Evolutionary conservation across 805 yeast genomes (phyloP), one percentile per base, ranked within the genome.

Genomic region (Groenewaldozyma tartarivorans): DNA sequence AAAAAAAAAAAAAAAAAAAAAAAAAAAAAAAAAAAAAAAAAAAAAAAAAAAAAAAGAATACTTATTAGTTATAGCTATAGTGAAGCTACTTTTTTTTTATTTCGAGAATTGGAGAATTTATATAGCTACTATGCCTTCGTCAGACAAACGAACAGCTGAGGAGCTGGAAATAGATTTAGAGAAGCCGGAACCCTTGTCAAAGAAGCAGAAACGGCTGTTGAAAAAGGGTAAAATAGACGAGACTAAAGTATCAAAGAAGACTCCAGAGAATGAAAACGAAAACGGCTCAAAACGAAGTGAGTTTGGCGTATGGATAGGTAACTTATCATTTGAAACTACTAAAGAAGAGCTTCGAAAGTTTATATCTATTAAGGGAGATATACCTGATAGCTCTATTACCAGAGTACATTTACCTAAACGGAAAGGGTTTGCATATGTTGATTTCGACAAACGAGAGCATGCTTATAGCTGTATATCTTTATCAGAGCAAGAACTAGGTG

Each of bases 231-330:
- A 60, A 40, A 48, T 58, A 22, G 57, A 51, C 4, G 66, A 61
- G 46, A 63, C 62, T 49, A 57, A 60, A 33, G 66, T 66, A 37
- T 72, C 77, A 32, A 43, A 55, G 31, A 56, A 51, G 33, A 53
- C 44, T 29, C 42, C 55, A 38, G 48, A 48, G n/a, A 49, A 43
- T 21, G 49, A 45, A 11, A 48, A 51, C 44, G 61, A 54, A 18
- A 44, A 50, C 5, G 51, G 54, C 20, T 62, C 61, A 40, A 50
- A 35, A 41, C 71, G 79, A 22, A 15, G 24, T 3, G 74, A 71
- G 41, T 74, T 64, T 52, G 94, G 94, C 35, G 92, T 87, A 27
- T 92, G 98, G 98, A 74, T 92, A 36, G 98, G 98, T 33, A 92
- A 92, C 58, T 63, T 92, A 48, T 71, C 95, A 0, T 92, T 81